phyloP scores from a whole-genome alignment of 352 stramenopile genomes.

The Thraustochytrium striatum region DNA sequence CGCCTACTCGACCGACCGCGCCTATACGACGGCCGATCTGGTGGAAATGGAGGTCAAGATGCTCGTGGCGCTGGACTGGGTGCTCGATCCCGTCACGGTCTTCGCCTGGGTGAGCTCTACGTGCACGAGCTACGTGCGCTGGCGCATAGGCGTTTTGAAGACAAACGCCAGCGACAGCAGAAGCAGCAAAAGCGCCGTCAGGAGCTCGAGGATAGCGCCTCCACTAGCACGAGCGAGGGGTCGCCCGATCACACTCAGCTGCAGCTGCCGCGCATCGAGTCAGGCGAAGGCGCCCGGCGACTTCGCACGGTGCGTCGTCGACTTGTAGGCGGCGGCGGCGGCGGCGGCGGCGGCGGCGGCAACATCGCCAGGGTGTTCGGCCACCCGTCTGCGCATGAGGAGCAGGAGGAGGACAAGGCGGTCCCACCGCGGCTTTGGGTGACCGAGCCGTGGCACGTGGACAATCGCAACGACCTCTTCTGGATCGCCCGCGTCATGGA shows the following conservation, averaged over 20 bases:
- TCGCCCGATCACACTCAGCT: not conserved
- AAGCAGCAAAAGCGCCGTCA: too few species aligned
- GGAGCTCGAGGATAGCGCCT: too few species aligned
- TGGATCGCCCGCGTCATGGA: conserved; percentile 36
- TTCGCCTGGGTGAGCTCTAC: conserved; percentile 31
- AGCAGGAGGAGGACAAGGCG: too few species aligned
- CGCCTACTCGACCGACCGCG: conserved; percentile 31
- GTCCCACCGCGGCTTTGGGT: too few species aligned
- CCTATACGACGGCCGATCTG: conserved; percentile 1
- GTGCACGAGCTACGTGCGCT: conserved; percentile 23
- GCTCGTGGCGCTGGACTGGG: conserved; percentile 27
- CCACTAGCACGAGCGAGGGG: not conserved
- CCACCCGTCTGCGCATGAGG: too few species aligned
- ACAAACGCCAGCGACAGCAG: too few species aligned
- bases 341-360: too few species aligned
- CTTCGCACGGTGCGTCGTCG: too few species aligned
- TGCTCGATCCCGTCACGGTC: conserved; percentile 24
- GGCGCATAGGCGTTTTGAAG: too few species aligned
- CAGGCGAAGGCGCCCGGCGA: not conserved
- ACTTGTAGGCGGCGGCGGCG: too few species aligned
- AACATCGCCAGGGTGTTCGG: too few species aligned
- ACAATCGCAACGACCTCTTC: not conserved
- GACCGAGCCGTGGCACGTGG: not conserved
- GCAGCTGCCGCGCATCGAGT: not conserved
- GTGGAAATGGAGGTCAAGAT: conserved; percentile 22